Evolutionary conservation across 768 basidiomycete species (phyloP), one percentile per base, ranked within the genome.

Genomic region (Amanita rubescens): DNA sequence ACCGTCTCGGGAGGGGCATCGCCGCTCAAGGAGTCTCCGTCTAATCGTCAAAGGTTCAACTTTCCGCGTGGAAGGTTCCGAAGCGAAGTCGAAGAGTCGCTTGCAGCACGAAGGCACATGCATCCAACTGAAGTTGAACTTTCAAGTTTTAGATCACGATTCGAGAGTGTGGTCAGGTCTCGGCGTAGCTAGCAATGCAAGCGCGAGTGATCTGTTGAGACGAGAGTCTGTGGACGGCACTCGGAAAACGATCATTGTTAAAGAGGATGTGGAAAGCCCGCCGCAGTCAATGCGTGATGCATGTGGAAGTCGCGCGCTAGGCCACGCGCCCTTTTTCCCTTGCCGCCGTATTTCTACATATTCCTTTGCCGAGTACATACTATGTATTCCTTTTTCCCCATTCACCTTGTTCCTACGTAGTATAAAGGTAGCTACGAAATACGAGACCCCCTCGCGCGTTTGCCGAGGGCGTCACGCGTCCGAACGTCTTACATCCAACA

Each of bases 221-320:
- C 74, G 84, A 43, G 78, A 82, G 63, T 80, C 81, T 27, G 70
- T 80, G 66, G 85, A 87, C 59, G 85, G 84, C 2, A 73, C 80
- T 24, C 74, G 88, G 33, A 82, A 82, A 70, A 81, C 84, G 38
- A 72, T 94, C 34, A 76, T 92, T 41, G 77, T 94, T 45, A 75
- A 78, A 64, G 92, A 94, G 71, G 83, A 87, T 58, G 90, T 90
- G 49, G 88, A 86, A 71, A 72, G 82, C 15, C 75, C n/a, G n/a
- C n/a, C n/a, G n/a, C n/a, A n/a, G n/a, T n/a, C n/a, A n/a, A n/a
- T n/a, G n/a, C n/a, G n/a, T n/a, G n/a, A n/a, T n/a, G n/a, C n/a
- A n/a, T n/a, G n/a, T n/a, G n/a, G n/a, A n/a, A n/a, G n/a, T n/a
- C n/a, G n/a, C n/a, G n/a, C n/a, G n/a, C n/a, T n/a, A n/a, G n/a